Conservation (phyloP, 805 yeast species). For the Yarrowia porcina region DNA sequence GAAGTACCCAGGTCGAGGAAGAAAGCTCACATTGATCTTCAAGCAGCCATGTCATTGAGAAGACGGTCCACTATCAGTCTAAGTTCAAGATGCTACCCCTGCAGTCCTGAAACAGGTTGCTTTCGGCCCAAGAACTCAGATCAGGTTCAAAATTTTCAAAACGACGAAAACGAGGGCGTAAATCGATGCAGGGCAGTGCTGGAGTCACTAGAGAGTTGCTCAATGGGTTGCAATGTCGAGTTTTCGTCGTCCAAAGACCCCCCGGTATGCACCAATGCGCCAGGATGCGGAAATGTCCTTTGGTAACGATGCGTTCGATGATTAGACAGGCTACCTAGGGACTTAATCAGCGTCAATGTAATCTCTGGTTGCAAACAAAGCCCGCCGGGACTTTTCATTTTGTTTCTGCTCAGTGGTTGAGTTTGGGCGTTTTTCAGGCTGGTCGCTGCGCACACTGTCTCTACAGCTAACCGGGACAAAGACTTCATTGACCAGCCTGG, state of each 20-base stretch:
- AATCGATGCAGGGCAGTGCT: neutral
- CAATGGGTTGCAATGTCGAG: neutral
- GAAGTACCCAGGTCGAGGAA: neutral
- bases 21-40: constrained; percentile 2
- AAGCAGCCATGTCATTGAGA: neutral
- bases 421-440: neutral
- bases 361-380: neutral
- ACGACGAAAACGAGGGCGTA: neutral
- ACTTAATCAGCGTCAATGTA: neutral
- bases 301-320: neutral
- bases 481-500: neutral
- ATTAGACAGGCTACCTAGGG: too few relatives aligned
- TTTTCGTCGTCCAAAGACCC: neutral
- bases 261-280: neutral
- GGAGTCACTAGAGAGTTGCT: neutral
- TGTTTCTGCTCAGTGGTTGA: neutral
- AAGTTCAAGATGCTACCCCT: constrained; percentile 12
- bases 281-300: neutral
- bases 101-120: constrained; percentile 20
- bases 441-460: neutral
- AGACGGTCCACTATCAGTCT: neutral
- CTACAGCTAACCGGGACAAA: neutral
- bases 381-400: neutral
- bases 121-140: constrained; percentile 3
- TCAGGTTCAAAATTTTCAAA: neutral